Evolutionary conservation across 345 rosid genomes (phyloP).

Genomic region (Bruguiera sexangula): DNA sequence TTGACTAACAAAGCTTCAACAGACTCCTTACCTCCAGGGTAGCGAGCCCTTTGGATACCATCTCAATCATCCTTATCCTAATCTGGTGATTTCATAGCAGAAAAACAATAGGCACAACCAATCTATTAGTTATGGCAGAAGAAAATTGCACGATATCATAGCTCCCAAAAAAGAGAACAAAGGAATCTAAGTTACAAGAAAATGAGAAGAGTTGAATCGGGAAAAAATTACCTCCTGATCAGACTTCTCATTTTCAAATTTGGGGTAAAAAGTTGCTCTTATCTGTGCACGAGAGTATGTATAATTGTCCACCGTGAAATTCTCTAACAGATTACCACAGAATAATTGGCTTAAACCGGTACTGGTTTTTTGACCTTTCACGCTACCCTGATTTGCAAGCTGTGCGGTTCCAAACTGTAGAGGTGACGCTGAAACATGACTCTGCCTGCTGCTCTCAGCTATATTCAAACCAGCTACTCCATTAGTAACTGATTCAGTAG

Average conservation of each 20-base stretch:
- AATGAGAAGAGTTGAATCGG: neutral
- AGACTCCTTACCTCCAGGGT: conserved; percentile 65
- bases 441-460: conserved; percentile 33
- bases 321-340: conserved; percentile 43
- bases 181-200: neutral
- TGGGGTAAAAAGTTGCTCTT: conserved; percentile 96
- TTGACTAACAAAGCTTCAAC: neutral
- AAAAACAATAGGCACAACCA: conserved; percentile 8
- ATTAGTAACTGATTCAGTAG: conserved; percentile 33
- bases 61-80: conserved; percentile 81
- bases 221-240: conserved; percentile 76
- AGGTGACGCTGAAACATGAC: conserved; percentile 18
- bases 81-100: conserved; percentile 39
- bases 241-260: conserved; percentile 96
- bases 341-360: conserved; percentile 47
- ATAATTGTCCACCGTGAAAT: conserved; percentile 60
- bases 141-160: neutral
- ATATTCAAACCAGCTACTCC: conserved; percentile 50
- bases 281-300: conserved; percentile 67
- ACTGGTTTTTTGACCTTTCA: conserved; percentile 24
- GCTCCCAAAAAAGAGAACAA: neutral
- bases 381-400: conserved; percentile 9
- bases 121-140: neutral
- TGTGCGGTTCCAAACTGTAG: conserved; percentile 24
- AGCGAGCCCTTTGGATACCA: conserved; percentile 84